Percentiles rank a stretch among this genome's conserved stretches.
These are phyloP conservation scores for Verbena officinalis DNA, from an alignment of 257 asterid genomes.

Conservation along the genomic window DNA sequence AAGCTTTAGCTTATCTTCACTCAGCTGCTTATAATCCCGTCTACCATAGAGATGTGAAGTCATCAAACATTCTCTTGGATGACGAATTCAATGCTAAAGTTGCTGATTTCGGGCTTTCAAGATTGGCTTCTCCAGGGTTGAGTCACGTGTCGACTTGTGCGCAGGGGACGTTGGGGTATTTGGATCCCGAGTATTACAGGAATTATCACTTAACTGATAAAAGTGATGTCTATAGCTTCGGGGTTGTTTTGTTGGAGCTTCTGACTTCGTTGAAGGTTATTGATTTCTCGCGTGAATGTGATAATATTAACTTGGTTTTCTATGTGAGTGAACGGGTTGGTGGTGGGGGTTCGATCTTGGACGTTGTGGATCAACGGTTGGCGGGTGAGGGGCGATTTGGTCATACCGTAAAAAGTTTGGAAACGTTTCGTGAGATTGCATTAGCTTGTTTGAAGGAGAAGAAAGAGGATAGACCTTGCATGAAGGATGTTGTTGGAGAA, in stretches of 20 bases:
- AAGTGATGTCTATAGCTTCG: background rate
- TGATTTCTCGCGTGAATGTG: background rate
- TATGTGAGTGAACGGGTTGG: background rate
- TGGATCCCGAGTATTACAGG: no score
- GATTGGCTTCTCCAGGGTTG: background rate
- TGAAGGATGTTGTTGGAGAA: background rate
- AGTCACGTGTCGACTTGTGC: constrained; percentile 3
- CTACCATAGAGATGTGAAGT: background rate
- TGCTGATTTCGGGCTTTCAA: background rate
- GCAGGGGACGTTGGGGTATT: background rate
- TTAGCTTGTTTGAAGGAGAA: background rate
- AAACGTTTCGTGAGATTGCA: background rate
- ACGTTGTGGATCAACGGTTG: background rate
- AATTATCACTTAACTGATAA: background rate
- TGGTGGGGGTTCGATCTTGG: background rate
- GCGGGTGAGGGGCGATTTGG: background rate
- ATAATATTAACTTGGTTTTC: background rate
- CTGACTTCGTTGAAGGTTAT: background rate
- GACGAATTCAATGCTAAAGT: no score
- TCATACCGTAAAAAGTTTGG: background rate
- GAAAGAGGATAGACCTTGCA: background rate
- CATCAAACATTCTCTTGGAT: background rate
- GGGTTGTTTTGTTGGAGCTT: background rate
- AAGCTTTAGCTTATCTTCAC: constrained; percentile 8
- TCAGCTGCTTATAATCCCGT: background rate